Percentiles rank a stretch among this genome's conserved stretches.
Evolutionary conservation across 176 grass and related monocot species (phyloP).

Genomic region (Saccharum officinarum): DNA sequence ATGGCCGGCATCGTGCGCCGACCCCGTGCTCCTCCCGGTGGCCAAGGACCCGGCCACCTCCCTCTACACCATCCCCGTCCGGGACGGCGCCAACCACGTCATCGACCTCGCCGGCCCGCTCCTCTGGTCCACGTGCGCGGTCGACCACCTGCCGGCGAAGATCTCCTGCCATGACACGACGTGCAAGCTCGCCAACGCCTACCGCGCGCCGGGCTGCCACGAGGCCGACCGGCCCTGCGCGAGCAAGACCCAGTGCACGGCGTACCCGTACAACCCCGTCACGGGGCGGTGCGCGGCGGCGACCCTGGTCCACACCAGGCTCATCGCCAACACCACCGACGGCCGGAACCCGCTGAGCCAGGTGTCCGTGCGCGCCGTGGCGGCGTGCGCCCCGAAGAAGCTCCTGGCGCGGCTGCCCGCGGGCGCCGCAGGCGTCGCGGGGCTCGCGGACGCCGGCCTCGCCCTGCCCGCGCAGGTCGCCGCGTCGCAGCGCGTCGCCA

Average conservation of each 20-base stretch:
- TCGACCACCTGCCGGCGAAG: background rate
- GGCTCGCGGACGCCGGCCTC: constrained; percentile 8
- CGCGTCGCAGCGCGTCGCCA: background rate
- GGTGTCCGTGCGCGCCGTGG: background rate
- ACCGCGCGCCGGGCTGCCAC: background rate
- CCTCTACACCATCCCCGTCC: constrained; percentile 36
- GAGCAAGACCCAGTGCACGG: constrained; percentile 6
- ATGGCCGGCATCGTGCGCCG: background rate
- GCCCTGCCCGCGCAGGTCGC: constrained; percentile 48
- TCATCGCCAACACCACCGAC: constrained; percentile 50
- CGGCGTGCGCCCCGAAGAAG: constrained; percentile 18
- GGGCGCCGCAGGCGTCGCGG: constrained; percentile 37
- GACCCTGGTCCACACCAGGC: constrained; percentile 2
- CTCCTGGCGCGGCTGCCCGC: constrained; percentile 27
- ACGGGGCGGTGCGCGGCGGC: constrained; percentile 21
- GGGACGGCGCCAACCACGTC: constrained; percentile 14
- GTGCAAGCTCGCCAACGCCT: constrained; percentile 33
- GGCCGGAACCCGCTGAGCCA: constrained; percentile 30
- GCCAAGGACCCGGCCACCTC: background rate
- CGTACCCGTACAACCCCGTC: constrained; percentile 34
- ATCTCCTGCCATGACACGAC: background rate
- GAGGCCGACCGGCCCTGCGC: too few relatives aligned
- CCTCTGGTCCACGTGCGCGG: constrained; percentile 35
- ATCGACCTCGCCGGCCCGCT: constrained; percentile 28
- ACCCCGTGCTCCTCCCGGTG: background rate